Evolutionary conservation across 2,329 filamentous ascomycete species (phyloP).

Genomic region (Elsinoe batatas): DNA sequence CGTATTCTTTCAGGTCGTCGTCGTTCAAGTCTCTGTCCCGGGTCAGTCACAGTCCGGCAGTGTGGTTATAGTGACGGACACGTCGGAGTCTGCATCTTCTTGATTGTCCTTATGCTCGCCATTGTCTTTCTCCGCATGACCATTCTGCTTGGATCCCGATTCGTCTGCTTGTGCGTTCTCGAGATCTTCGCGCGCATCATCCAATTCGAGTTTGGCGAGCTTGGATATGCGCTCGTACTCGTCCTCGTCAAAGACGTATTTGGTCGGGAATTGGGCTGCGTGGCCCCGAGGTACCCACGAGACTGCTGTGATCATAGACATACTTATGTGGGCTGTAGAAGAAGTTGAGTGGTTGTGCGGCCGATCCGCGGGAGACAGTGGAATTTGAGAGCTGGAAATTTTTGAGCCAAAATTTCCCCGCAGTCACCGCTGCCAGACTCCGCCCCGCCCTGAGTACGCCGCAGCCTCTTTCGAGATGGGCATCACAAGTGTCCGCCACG

Average conservation of each 20-base stretch:
- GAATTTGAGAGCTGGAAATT: conserved; percentile 5
- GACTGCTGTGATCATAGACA: conserved; percentile 48
- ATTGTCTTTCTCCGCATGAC: conserved; percentile 20
- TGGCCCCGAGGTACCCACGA: conserved; percentile 45
- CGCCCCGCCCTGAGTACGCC: not conserved
- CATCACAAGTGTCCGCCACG: not conserved
- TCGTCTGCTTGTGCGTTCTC: conserved; percentile 49
- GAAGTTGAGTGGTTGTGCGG: not conserved
- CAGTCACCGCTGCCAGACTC: not conserved
- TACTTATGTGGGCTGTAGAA: conserved; percentile 18
- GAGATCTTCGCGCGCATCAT: conserved; percentile 83
- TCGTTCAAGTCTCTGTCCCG: conserved; percentile 37
- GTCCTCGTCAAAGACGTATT: conserved; percentile 43
- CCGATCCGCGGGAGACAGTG: not conserved
- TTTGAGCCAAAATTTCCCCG: not conserved
- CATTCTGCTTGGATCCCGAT: conserved; percentile 22
- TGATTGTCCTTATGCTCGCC: conserved; percentile 16
- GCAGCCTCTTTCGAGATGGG: not conserved
- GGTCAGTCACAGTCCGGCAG: not conserved
- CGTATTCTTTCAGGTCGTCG: conserved; percentile 89
- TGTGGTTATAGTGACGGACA: not conserved
- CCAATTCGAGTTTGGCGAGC: conserved; percentile 56
- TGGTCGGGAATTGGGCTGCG: conserved; percentile 40
- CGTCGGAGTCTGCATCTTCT: conserved; percentile 8
- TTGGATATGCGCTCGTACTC: conserved; percentile 43